Percentiles rank a stretch among this genome's conserved stretches.
These are phyloP conservation scores for Penicillium fuscoglaucum DNA, from an alignment of 2,329 filamentous ascomycete species.

Conservation along the genomic window DNA sequence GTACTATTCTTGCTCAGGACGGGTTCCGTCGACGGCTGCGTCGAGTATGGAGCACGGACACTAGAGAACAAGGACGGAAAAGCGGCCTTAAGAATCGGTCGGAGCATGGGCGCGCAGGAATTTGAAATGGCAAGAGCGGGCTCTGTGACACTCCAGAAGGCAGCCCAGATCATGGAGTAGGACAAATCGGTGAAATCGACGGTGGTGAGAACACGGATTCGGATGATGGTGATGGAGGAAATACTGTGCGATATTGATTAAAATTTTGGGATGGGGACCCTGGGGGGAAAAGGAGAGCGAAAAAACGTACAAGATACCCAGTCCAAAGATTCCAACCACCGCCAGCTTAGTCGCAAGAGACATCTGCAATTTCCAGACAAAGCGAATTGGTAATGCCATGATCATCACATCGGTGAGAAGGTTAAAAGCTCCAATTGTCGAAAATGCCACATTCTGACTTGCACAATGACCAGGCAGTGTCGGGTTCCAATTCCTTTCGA, in stretches of 20 bases:
- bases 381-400: slow-evolving; percentile 25
- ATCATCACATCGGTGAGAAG: slow-evolving; percentile 28
- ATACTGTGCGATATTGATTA: slow-evolving; percentile 18
- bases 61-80: slow-evolving; percentile 17
- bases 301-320: slow-evolving; percentile 25
- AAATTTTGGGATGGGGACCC: not conserved
- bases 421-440: slow-evolving; percentile 27
- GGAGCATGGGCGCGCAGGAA: slow-evolving; percentile 28
- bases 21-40: slow-evolving; percentile 1
- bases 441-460: slow-evolving; percentile 25
- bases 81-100: slow-evolving; percentile 21
- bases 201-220: slow-evolving; percentile 24
- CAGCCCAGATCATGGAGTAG: slow-evolving; percentile 26
- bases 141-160: slow-evolving; percentile 31
- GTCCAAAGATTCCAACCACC: slow-evolving; percentile 25
- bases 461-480: slow-evolving; percentile 22
- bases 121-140: slow-evolving; percentile 26
- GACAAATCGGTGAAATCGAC: slow-evolving; percentile 26
- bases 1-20: slow-evolving; percentile 8
- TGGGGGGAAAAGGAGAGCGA: not conserved
- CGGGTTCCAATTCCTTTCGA: slow-evolving; percentile 23
- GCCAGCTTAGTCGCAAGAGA: slow-evolving; percentile 23
- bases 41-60: slow-evolving; percentile 8
- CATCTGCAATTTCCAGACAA: slow-evolving; percentile 31
- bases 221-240: slow-evolving; percentile 28